Base-by-base conservation (phyloP, 2,329 filamentous ascomycete species). In the Fusarium verticillioides region DNA sequence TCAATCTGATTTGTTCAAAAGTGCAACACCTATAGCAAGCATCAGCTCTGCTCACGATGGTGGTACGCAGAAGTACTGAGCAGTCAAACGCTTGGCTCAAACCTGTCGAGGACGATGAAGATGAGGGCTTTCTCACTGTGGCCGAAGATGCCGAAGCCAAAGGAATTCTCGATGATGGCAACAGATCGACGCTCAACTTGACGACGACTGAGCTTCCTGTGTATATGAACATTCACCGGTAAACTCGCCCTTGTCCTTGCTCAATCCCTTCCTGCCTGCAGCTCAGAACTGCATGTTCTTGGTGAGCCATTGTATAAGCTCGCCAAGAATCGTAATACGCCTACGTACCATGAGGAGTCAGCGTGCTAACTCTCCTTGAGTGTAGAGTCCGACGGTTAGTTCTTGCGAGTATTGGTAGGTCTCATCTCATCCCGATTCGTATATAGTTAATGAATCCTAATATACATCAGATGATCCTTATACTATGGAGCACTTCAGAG, bases 401-500 rank as follows among this genome's bases (percentile, higher is more conserved):
- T 26, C 76, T 78, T 60, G 75, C 77, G 16, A 78, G 77, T 46
- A 78, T 78, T 23, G 77, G 77, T 78, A 68, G 50, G 74, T 63
- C 23, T 53, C 13, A 10, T 63, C 23, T 53, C 13, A 15, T 44
- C 19, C 18, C 36, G 19, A 32, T 13, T 18, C 18, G 15, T 34
- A 4, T 13, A 15, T 60, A 15, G 43, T 7, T 18, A 28, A 56
- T 34, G 28, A 47, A 26, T 9, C 32, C 73, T 76, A 58, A 76
- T 54, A 18, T 28, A 19, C 30, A 5, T 18, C 30, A 63, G 83
- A 85, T 74, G 83, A 85, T 57, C 82, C 82, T 9, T 85, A 84
- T 65, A 85, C 83, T 3, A 73, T 89, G 64, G 90, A 93, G 56
- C 91, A 93, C 78, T 84, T 93, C 36, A 88, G 88, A 74, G 89